These are phyloP conservation scores for Lecanicillium sp. DNA, from an alignment of 2,329 filamentous ascomycete species.

Conservation along the genomic window DNA sequence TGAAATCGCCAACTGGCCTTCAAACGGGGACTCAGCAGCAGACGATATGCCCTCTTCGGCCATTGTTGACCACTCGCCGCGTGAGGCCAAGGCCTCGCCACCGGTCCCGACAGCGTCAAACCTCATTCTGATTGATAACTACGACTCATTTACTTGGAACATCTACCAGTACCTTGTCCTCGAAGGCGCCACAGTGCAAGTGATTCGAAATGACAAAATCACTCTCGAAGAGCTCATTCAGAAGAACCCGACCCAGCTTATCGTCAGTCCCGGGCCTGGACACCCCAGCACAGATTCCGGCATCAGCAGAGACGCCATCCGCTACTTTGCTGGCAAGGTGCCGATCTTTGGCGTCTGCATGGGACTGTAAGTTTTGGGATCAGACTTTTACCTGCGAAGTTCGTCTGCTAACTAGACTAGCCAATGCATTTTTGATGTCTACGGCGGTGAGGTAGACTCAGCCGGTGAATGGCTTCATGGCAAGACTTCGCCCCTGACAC, in stretches of 20 bases:
- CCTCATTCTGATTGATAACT: slow-evolving; percentile 94
- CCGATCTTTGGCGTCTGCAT: slow-evolving; percentile 97
- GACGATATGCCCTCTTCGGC: slow-evolving; percentile 36
- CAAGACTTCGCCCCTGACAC: slow-evolving; percentile 84
- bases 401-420: slow-evolving; percentile 26
- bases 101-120: slow-evolving; percentile 76
- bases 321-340: slow-evolving; percentile 87
- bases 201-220: slow-evolving; percentile 88
- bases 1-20: no score
- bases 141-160: slow-evolving; percentile 99
- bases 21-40: background rate
- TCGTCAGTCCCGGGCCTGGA: slow-evolving; percentile 90
- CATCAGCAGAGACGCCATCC: slow-evolving; percentile 84
- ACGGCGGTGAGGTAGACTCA: slow-evolving; percentile 82
- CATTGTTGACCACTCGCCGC: slow-evolving; percentile 74
- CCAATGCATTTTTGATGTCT: slow-evolving; percentile 93
- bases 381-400: background rate
- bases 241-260: slow-evolving; percentile 83
- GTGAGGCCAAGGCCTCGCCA: slow-evolving; percentile 66
- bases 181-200: slow-evolving; percentile 86
- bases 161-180: slow-evolving; percentile 96
- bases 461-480: slow-evolving; percentile 96
- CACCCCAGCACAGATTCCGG: slow-evolving; percentile 89
- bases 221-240: slow-evolving; percentile 74
- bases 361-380: slow-evolving; percentile 63